Base-by-base conservation (phyloP, 495 filamentous ascomycete species). In the Cercophora sp. region DNA sequence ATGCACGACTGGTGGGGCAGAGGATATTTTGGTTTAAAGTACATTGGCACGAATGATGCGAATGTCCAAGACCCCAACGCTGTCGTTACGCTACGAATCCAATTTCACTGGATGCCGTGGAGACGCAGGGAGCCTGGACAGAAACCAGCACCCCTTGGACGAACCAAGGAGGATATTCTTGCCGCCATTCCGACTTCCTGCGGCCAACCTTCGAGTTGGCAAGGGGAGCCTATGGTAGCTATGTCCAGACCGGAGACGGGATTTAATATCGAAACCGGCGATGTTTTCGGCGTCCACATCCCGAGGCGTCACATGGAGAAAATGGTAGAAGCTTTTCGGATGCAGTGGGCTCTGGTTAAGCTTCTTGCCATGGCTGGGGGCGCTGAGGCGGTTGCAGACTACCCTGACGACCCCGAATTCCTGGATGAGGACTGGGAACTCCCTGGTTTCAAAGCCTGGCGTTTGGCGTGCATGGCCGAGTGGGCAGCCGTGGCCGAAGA, bases 301-400 rank as follows among this genome's bases (percentile, higher is more conserved):
- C 22, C 32, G 35, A 11, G 8, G 22, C 32, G 18, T 19, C 25
- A 51, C 23, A n/a, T 40, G 35, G 22, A 29, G 36, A 40, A 51
- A 13, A 51, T 51, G 48, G n/a, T 39, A 19, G 18, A 15, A 27
- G 34, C 35, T 8, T 27, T 51, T 13, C 8, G 20, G 9, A 18
- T 51, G 11, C 48, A 42, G 15, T 42, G 35, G 48, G 34, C 35
- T 20, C 34, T 51, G 6, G 11, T 23, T 42, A 26, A 42, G 22
- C 20, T 51, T 15, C 32, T 51, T 51, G 48, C 48, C 18, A 51
- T 51, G 35, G 48, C 48, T 43, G 48, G 48, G 32, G 47, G 47
- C 20, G 47, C 47, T 34, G 47, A 50, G 23, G 47, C 22, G 47
- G 18, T 39, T 22, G 47, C n/a, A 6, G 47, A 50, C 47, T 16